Evolutionary conservation across 345 rosid species (phyloP).

Genomic region (Punica granatum): DNA sequence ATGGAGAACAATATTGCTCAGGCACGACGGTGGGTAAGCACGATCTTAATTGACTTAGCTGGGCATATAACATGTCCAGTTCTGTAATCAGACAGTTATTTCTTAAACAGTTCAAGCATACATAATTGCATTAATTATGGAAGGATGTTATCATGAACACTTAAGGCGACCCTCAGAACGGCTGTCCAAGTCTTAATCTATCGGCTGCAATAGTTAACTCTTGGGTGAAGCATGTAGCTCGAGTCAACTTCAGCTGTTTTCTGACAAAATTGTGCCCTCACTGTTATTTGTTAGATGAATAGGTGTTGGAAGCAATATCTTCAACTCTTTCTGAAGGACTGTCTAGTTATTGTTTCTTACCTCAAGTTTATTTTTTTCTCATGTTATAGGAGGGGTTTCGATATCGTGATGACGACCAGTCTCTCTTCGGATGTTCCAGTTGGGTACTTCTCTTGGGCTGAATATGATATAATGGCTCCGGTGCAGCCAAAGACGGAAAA

Average conservation of each 20-base stretch:
- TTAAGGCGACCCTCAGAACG: background rate
- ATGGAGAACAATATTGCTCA: slow-evolving; percentile 51
- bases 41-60: slow-evolving; percentile 30
- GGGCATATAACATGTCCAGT: background rate
- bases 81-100: background rate
- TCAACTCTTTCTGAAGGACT: background rate
- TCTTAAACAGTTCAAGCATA: background rate
- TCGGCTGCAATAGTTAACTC: background rate
- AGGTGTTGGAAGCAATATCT: background rate
- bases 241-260: background rate
- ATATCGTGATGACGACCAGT: slow-evolving; percentile 88
- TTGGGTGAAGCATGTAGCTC: background rate
- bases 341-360: background rate
- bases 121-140: background rate
- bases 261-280: background rate
- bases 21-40: slow-evolving; percentile 99
- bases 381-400: slow-evolving; percentile 60
- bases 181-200: background rate
- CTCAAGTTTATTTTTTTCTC: background rate
- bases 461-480: slow-evolving; percentile 93
- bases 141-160: background rate
- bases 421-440: slow-evolving; percentile 99
- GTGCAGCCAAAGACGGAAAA: slow-evolving; percentile 72
- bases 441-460: slow-evolving; percentile 99
- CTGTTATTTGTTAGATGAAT: background rate